These are phyloP conservation scores for Pouteria campechiana DNA, from an alignment of 179 eudicot genomes.

Conservation along the genomic window DNA sequence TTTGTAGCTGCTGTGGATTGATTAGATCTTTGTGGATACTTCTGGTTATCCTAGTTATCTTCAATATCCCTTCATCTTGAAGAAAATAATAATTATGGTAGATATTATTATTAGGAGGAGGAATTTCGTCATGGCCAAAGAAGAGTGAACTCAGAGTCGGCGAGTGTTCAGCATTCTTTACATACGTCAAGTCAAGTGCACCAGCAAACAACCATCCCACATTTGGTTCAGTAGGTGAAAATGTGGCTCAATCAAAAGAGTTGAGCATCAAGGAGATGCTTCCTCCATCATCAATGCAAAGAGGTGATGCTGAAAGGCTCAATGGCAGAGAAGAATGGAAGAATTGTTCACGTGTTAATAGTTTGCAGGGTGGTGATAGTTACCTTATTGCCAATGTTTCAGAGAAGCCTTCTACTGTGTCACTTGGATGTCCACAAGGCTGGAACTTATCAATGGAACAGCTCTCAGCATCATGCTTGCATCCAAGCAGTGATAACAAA, in stretches of 20 bases:
- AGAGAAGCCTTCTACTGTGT: slow-evolving; percentile 43
- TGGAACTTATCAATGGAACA: slow-evolving; percentile 35
- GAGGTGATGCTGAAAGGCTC: slow-evolving; percentile 11
- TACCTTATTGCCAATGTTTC: slow-evolving; percentile 44
- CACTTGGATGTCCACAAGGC: slow-evolving; percentile 22
- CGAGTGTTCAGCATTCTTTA: slow-evolving; percentile 84
- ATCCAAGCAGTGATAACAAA: slow-evolving; percentile 32
- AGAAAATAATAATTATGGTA: slow-evolving; percentile 2
- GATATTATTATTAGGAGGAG: slow-evolving; percentile 43
- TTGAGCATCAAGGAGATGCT: slow-evolving; percentile 17
- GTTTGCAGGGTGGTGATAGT: slow-evolving; percentile 46
- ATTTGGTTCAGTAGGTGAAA: slow-evolving; percentile 18
- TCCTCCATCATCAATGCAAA: slow-evolving; percentile 8
- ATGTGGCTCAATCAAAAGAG: slow-evolving; percentile 19
- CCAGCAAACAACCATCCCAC: slow-evolving; percentile 27
- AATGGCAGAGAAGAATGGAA: slow-evolving; percentile 26
- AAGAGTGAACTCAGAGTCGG: slow-evolving; percentile 84
- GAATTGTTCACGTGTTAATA: slow-evolving; percentile 31
- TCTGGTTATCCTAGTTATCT: neutral
- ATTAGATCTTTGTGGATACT: too few species aligned
- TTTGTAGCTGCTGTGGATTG: too few species aligned
- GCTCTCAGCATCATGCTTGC: slow-evolving; percentile 31
- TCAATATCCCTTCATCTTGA: slow-evolving; percentile 8
- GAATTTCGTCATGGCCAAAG: slow-evolving; percentile 38
- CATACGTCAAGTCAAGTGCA: slow-evolving; percentile 63